A percentile compares a stretch with the other conserved stretches of the same genome.
These are phyloP conservation scores for Coniella vitis DNA, from an alignment of 2,329 filamentous ascomycete genomes.

Conservation along the genomic window DNA sequence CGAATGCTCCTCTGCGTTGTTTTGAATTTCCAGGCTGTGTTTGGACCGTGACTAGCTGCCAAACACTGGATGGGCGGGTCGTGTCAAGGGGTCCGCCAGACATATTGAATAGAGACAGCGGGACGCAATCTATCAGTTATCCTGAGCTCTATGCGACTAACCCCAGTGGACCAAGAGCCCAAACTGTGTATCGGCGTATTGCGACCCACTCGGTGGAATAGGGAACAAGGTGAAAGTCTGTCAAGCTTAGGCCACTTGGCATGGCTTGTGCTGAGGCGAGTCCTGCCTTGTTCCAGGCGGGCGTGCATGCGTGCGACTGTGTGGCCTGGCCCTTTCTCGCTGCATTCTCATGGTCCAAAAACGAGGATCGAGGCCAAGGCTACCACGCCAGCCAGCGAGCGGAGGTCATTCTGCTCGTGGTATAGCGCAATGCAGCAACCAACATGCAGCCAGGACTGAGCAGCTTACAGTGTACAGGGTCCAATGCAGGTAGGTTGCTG, in stretches of 20 bases:
- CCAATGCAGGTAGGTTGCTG: background rate
- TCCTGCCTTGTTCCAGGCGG: no score
- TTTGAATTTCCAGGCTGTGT: conserved; percentile 18
- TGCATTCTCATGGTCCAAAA: background rate
- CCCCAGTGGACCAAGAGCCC: conserved; percentile 8
- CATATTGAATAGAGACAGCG: conserved; percentile 1
- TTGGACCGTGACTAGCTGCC: conserved; percentile 25
- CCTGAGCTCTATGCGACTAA: conserved; percentile 4
- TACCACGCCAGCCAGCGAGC: no score
- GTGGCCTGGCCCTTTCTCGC: background rate
- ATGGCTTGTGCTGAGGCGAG: background rate
- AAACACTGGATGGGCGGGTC: conserved; percentile 10
- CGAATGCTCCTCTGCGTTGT: conserved; percentile 22
- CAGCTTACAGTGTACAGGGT: background rate
- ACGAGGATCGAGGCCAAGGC: background rate
- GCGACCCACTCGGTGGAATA: background rate
- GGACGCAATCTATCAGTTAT: background rate
- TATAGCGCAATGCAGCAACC: conserved; percentile 6
- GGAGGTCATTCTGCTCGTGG: background rate
- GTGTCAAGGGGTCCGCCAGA: conserved; percentile 10
- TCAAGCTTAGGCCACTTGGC: background rate
- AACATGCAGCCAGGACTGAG: conserved; percentile 2
- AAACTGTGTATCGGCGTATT: background rate
- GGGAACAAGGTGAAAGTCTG: conserved; percentile 2
- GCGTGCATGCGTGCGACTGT: background rate